Percentiles rank a stretch among this genome's conserved stretches.
Conservation (phyloP, 2,329 filamentous ascomycete species). For the Thielaviopsis populi region DNA sequence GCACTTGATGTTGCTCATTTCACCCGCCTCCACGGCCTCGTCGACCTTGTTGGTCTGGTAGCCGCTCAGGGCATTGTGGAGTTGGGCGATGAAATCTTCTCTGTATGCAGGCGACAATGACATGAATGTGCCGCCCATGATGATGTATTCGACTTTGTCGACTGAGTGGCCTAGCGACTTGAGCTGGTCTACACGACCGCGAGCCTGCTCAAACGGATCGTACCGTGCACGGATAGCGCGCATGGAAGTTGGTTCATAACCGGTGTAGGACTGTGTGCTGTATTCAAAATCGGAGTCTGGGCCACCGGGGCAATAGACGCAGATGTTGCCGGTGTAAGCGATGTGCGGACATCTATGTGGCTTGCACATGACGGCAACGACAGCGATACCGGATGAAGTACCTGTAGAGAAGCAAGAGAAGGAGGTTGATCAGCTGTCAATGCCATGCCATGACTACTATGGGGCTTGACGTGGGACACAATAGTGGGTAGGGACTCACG, state of each 20-base stretch:
- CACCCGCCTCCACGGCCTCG: constrained; percentile 82
- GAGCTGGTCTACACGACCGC: constrained; percentile 91
- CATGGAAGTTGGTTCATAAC: constrained; percentile 98
- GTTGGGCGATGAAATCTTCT: constrained; percentile 83
- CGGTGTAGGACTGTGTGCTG: constrained; percentile 96
- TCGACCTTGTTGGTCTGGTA: constrained; percentile 92
- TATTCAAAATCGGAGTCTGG: constrained; percentile 99
- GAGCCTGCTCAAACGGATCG: constrained; percentile 93
- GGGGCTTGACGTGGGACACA: no score
- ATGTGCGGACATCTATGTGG: constrained; percentile 96
- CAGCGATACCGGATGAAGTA: constrained; percentile 90
- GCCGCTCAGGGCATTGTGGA: constrained; percentile 92
- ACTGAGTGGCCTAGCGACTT: constrained; percentile 91
- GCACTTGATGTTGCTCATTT: constrained; percentile 95
- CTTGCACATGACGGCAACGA: constrained; percentile 99
- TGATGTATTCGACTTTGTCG: constrained; percentile 98
- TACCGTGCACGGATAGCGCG: constrained; percentile 92
- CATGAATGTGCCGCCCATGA: constrained; percentile 99
- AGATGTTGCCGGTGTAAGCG: constrained; percentile 96
- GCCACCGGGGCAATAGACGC: constrained; percentile 94
- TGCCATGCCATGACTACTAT: background rate
- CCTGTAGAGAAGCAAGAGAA: constrained; percentile 30
- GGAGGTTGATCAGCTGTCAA: background rate
- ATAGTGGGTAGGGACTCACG: constrained; percentile 37
- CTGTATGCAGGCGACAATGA: constrained; percentile 78